These are phyloP conservation scores for Salix suchowensis DNA, from an alignment of 345 rosid genomes.

Conservation along the genomic window DNA sequence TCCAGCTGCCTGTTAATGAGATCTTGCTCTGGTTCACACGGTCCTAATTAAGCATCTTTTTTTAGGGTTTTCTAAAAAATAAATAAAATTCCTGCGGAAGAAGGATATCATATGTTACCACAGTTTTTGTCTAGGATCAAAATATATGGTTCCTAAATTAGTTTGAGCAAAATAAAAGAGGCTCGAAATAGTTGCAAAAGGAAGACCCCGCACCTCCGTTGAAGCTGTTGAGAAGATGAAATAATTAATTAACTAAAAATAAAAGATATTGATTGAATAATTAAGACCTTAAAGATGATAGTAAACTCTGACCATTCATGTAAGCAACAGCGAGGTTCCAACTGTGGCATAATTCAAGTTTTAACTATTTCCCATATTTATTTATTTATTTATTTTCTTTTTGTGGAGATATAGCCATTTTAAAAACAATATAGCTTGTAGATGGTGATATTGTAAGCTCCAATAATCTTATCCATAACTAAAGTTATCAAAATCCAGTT, in stretches of 20 bases:
- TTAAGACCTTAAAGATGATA: background rate
- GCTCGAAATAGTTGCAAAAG: background rate
- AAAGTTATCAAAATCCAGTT: no score
- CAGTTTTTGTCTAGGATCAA: background rate
- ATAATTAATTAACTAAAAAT: background rate
- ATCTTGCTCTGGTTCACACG: background rate
- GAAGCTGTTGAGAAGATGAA: background rate
- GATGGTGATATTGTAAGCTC: no score
- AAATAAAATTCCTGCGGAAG: background rate
- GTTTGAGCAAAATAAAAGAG: background rate
- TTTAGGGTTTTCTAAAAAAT: background rate
- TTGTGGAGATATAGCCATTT: background rate
- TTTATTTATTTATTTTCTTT: fast-evolving
- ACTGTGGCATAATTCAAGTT: background rate
- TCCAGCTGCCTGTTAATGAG: background rate
- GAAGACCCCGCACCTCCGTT: background rate
- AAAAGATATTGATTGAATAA: background rate
- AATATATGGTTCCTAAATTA: background rate
- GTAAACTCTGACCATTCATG: background rate
- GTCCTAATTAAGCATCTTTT: background rate
- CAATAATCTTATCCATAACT: no score
- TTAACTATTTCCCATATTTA: background rate
- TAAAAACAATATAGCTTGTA: background rate
- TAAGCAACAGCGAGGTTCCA: background rate
- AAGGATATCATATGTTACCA: background rate